phyloP scores from a whole-genome alignment of 192 early-diverging fungal genomes.

The Coemansia sp. region DNA sequence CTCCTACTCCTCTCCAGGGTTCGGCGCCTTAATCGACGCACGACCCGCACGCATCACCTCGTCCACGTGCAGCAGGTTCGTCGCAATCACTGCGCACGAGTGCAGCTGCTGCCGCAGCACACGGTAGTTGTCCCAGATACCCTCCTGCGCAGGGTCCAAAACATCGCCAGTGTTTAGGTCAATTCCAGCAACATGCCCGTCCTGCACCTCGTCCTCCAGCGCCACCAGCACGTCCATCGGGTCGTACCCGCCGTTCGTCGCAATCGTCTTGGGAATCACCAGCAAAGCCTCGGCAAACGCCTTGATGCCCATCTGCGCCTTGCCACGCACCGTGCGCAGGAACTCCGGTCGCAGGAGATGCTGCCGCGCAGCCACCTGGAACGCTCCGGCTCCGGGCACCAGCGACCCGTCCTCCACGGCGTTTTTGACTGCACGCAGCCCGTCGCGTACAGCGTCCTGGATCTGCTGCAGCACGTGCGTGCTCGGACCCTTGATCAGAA shows the following conservation, averaged over 20 bases:
- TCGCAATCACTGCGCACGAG: slow-evolving; percentile 96
- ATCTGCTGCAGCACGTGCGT: slow-evolving; percentile 89
- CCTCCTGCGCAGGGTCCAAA: slow-evolving; percentile 86
- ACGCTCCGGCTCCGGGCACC: slow-evolving; percentile 93
- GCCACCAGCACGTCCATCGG: slow-evolving; percentile 93
- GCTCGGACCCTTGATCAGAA: slow-evolving; percentile 96
- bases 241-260: slow-evolving; percentile 94
- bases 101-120: slow-evolving; percentile 95
- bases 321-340: slow-evolving; percentile 85
- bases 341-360: slow-evolving; percentile 79
- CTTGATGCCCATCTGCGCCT: slow-evolving; percentile 93
- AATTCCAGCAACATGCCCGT: slow-evolving; percentile 88
- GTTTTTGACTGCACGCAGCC: slow-evolving; percentile 97
- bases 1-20: slow-evolving; percentile 46
- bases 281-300: slow-evolving; percentile 96
- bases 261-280: slow-evolving; percentile 95
- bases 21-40: slow-evolving; percentile 53
- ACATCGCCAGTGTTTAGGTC: slow-evolving; percentile 94
- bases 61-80: slow-evolving; percentile 96
- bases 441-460: slow-evolving; percentile 97
- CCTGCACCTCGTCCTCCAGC: slow-evolving; percentile 87
- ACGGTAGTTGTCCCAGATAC: slow-evolving; percentile 99
- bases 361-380: slow-evolving; percentile 83
- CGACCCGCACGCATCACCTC: slow-evolving; percentile 90
- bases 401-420: slow-evolving; percentile 90